Percentiles rank a stretch among this genome's conserved stretches.
Evolutionary conservation across 768 basidiomycete species (phyloP).

Genomic region (Coprinellus micaceus): DNA sequence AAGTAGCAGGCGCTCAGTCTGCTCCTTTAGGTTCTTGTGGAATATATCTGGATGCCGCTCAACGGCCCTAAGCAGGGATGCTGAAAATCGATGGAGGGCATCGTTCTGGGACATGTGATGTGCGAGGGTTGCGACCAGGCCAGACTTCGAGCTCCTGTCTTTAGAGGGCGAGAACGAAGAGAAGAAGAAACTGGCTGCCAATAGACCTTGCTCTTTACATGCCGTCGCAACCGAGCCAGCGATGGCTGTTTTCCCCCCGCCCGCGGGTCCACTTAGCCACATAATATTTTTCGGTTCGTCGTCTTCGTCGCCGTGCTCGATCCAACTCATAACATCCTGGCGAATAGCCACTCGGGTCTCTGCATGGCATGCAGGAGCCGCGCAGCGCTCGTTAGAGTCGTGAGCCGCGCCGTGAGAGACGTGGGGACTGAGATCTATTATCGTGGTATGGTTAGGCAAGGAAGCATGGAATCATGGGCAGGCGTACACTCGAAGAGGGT

Average conservation of each 20-base stretch:
- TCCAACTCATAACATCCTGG: constrained; percentile 5
- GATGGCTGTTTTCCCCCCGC: constrained; percentile 10
- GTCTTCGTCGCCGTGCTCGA: background rate
- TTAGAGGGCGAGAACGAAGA: background rate
- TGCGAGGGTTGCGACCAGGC: constrained; percentile 1
- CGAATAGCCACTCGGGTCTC: background rate
- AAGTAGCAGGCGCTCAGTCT: background rate
- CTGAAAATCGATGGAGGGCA: background rate
- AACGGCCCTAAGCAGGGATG: background rate
- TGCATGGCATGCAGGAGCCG: too few relatives aligned
- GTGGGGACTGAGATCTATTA: background rate
- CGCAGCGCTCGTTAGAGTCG: too few relatives aligned
- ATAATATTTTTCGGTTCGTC: background rate
- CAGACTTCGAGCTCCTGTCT: background rate
- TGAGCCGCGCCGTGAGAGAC: too few relatives aligned
- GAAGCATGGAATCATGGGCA: too few relatives aligned
- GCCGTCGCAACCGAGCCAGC: constrained; percentile 6
- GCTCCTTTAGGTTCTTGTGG: background rate
- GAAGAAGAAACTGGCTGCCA: too few relatives aligned
- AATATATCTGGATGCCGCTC: background rate
- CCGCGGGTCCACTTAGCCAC: constrained; percentile 10
- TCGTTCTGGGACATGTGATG: background rate
- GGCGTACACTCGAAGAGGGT: too few relatives aligned
- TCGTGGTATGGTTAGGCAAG: too few relatives aligned
- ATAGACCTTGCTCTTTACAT: background rate